phyloP scores from a whole-genome alignment of 768 basidiomycete genomes.

The Podaxis sp. region DNA sequence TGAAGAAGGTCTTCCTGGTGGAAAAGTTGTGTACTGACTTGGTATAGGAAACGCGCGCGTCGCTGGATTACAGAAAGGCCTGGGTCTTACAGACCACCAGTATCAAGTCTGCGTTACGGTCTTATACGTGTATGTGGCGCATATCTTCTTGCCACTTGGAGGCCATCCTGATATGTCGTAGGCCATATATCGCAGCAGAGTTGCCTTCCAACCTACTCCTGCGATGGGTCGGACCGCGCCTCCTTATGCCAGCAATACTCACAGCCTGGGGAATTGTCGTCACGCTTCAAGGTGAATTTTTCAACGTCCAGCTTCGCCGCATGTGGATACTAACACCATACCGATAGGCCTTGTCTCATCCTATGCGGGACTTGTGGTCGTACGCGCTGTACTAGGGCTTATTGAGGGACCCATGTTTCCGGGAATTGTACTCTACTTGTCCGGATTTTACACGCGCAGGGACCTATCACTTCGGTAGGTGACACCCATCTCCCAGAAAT shows the following conservation, averaged over 20 bases:
- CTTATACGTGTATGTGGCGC: constrained; percentile 28
- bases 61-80: constrained; percentile 46
- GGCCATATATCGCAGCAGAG: constrained; percentile 47
- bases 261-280: constrained; percentile 51
- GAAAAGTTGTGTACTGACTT: background rate
- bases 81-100: constrained; percentile 37
- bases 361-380: constrained; percentile 48
- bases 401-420: constrained; percentile 49
- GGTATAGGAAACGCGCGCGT: constrained; percentile 44
- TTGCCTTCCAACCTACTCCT: constrained; percentile 49
- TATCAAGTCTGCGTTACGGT: constrained; percentile 37
- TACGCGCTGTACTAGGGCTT: constrained; percentile 52
- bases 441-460: constrained; percentile 35
- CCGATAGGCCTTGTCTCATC: constrained; percentile 43
- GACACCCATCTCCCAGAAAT: background rate
- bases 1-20: constrained; percentile 14
- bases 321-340: background rate
- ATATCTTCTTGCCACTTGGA: background rate
- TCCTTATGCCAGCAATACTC: constrained; percentile 48
- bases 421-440: constrained; percentile 41
- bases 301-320: background rate
- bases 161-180: constrained; percentile 1
- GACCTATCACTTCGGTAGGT: constrained; percentile 33
- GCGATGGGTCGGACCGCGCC: constrained; percentile 43
- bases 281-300: constrained; percentile 37